Conservation (phyloP, 2,329 filamentous ascomycete species). For the Botrytis medusae region DNA sequence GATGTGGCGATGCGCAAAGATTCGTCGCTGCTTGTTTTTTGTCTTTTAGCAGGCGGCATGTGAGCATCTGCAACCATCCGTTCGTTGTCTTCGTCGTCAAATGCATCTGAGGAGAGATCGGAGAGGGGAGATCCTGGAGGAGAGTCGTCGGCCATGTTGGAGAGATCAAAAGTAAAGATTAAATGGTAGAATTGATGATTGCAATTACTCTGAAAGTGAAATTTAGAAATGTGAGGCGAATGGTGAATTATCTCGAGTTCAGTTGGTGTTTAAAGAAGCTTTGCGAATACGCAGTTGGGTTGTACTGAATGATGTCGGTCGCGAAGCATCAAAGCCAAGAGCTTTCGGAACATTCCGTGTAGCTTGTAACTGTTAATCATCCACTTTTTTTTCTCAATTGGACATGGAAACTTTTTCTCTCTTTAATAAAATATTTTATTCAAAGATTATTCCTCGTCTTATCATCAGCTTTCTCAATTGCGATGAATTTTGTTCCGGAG, state of each 20-base stretch:
- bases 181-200: background rate
- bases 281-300: conserved; percentile 5
- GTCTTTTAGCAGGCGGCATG: conserved; percentile 40
- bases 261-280: background rate
- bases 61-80: conserved; percentile 45
- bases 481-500: background rate
- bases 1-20: conserved; percentile 32
- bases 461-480: background rate
- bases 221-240: background rate
- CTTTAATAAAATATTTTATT: background rate
- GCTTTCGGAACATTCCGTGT: conserved; percentile 5
- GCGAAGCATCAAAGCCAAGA: conserved; percentile 2
- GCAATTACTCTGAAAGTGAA: background rate
- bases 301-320: background rate
- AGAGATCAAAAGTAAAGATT: background rate
- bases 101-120: conserved; percentile 61
- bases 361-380: background rate
- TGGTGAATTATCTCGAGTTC: background rate
- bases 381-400: background rate
- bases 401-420: background rate
- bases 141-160: conserved; percentile 50
- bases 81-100: conserved; percentile 58
- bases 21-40: conserved; percentile 30
- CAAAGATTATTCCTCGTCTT: background rate
- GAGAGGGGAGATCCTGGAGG: conserved; percentile 61